Percentiles rank a stretch among this genome's conserved stretches.
These are phyloP conservation scores for Elaeagnus macrophylla DNA, from an alignment of 306 rosid genomes.

Conservation along the genomic window DNA sequence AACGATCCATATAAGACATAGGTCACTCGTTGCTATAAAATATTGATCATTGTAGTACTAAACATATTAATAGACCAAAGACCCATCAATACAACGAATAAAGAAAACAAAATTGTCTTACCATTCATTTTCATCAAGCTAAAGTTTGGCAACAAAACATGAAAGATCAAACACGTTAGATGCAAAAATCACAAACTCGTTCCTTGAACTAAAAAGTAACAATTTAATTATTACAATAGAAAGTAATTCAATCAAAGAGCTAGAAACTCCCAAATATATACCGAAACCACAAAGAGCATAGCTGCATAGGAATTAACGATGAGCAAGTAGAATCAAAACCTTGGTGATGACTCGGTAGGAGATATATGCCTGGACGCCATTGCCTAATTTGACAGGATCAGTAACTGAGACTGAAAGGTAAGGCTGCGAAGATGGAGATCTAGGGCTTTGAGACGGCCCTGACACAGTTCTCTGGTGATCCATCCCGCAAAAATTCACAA, in stretches of 20 bases:
- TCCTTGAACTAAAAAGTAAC: no score
- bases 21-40: not conserved
- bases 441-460: conserved; percentile 77
- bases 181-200: no score
- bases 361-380: conserved; percentile 95
- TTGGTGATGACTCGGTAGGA: conserved; percentile 90
- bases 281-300: not conserved
- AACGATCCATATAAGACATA: not conserved
- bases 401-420: conserved; percentile 74
- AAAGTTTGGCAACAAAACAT: no score
- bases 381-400: conserved; percentile 96
- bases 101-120: no score
- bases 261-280: not conserved
- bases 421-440: conserved; percentile 85
- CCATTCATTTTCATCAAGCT: no score
- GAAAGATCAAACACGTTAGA: no score
- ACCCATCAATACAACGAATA: no score
- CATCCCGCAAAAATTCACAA: conserved; percentile 15
- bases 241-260: no score
- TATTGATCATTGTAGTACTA: no score
- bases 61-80: not conserved
- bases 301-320: no score
- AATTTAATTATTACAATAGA: no score
- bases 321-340: conserved; percentile 23
- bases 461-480: conserved; percentile 66